Evolutionary conservation across 2,329 filamentous ascomycete genomes (phyloP), one percentile per base, ranked within the genome.

Genomic region (Tolypocladium paradoxum): DNA sequence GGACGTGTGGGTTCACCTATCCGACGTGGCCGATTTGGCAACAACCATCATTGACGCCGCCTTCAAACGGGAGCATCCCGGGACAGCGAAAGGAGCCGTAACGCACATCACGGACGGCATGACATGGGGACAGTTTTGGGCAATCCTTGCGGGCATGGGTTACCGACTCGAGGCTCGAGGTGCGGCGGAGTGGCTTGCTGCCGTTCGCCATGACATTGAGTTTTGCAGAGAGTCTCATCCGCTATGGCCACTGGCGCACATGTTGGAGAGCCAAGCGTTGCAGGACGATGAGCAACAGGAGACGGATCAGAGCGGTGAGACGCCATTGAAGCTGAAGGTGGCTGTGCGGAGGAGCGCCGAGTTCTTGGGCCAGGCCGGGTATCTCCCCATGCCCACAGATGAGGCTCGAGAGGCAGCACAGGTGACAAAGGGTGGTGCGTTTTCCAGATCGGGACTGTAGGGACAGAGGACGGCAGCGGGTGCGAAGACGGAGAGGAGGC

Each of bases 21-120:
- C 55, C 11, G 57, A 58, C 29, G 57, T 51, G 7, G 50, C 54
- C 7, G 35, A 49, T 14, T 51, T 49, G 40, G 56, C 56, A 7
- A 34, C 49, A 7, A 51, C 40, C 11, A 55, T 57, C 27, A 50
- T 58, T 31, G 43, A 50, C 20, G 37, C 52, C 3, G 54, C 36
- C 5, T 34, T 54, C 16, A 24, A 38, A 22, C 22, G 9, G 8
- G 18, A 16, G 8, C 22, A 43, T 9, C 45, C 53, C 24, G 22
- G 4, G 12, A 8, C 3, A 29, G 45, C 7, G 4, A 22, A 5
- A 5, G n/a, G 7, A 14, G 33, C 35, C 14, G 33, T 53, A 20
- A 45, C 16, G 7, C 46, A 54, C 12, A 36, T 55, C 34, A 33
- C 14, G 14, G 54, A 50, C 20, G 54, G 54, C 6, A 49, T 55